Evolutionary conservation across 1,284 basidiomycete species (phyloP).

Genomic region (Melanopsichium pennsylvanicum): DNA sequence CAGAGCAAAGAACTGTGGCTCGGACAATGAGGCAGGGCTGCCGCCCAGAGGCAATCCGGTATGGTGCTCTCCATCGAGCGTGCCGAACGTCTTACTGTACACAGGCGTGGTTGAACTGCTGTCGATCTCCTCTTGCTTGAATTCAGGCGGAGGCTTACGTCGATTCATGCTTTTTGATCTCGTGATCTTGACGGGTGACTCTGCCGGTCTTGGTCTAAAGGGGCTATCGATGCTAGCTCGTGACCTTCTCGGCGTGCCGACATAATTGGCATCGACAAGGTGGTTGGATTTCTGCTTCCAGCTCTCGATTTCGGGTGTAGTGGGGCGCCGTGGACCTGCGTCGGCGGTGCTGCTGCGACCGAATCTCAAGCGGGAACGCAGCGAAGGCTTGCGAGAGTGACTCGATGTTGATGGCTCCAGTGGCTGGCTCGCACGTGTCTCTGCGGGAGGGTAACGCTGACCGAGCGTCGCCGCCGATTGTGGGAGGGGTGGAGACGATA

Average conservation of each 20-base stretch:
- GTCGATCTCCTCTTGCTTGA: conserved; percentile 40
- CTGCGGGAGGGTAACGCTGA: conserved; percentile 1
- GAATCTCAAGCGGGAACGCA: conserved; percentile 15
- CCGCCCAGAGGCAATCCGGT: conserved; percentile 12
- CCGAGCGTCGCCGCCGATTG: conserved; percentile 5
- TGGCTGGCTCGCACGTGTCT: neutral
- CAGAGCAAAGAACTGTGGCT: neutral
- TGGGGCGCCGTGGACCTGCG: conserved; percentile 10
- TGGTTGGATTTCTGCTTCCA: conserved; percentile 26
- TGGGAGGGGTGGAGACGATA: conserved; percentile 20
- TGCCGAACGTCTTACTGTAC: conserved; percentile 7
- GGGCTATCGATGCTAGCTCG: conserved; percentile 19
- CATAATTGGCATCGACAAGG: neutral
- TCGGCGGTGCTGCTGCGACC: conserved; percentile 4
- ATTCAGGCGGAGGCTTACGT: conserved; percentile 31
- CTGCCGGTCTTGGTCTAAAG: conserved; percentile 5
- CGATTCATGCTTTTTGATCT: conserved; percentile 25
- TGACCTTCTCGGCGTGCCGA: neutral
- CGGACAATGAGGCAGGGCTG: conserved; percentile 20
- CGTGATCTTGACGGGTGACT: conserved; percentile 26
- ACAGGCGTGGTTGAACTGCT: conserved; percentile 35
- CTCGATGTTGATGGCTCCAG: neutral
- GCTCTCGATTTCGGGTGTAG: conserved; percentile 49
- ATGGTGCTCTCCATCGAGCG: conserved; percentile 16
- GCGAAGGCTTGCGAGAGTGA: conserved; percentile 18